These are phyloP conservation scores for Nowakowskiella sp. DNA, from an alignment of 192 early-diverging fungal species.

Conservation along the genomic window DNA sequence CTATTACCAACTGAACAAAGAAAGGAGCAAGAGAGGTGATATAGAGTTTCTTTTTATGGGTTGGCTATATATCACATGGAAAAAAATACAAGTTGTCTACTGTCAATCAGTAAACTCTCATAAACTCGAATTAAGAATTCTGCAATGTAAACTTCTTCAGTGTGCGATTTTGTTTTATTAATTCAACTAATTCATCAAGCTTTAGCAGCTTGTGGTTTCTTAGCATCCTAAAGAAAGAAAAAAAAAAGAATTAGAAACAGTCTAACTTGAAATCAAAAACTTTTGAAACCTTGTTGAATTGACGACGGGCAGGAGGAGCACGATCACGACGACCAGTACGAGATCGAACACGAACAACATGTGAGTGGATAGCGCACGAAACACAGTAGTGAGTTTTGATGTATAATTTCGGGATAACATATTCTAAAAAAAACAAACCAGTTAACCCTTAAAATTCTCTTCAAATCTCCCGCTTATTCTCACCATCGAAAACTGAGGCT, in stretches of 20 bases:
- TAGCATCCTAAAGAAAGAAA: background rate
- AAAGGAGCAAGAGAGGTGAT: no score
- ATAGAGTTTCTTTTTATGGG: no score
- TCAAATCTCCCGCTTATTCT: conserved; percentile 6
- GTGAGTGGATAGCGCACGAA: conserved; percentile 87
- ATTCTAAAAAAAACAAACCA: conserved; percentile 39
- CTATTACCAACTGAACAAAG: no score
- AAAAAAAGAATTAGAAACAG: background rate
- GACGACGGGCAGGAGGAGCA: conserved; percentile 84
- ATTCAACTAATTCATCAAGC: background rate
- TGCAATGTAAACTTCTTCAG: no score
- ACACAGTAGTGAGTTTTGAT: conserved; percentile 97
- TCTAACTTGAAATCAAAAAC: background rate
- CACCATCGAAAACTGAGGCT: conserved; percentile 91
- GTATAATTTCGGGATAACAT: conserved; percentile 97
- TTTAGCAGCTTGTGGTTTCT: background rate
- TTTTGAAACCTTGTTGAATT: conserved; percentile 48
- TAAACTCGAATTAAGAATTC: no score
- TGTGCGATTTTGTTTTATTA: no score
- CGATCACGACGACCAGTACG: conserved; percentile 80
- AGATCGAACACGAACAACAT: conserved; percentile 91
- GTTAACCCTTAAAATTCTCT: background rate
- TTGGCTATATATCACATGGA: no score
- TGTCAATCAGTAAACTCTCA: no score
- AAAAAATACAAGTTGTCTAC: no score